Evolutionary conservation across 257 asterid species (phyloP).

Genomic region (Rhazya stricta): DNA sequence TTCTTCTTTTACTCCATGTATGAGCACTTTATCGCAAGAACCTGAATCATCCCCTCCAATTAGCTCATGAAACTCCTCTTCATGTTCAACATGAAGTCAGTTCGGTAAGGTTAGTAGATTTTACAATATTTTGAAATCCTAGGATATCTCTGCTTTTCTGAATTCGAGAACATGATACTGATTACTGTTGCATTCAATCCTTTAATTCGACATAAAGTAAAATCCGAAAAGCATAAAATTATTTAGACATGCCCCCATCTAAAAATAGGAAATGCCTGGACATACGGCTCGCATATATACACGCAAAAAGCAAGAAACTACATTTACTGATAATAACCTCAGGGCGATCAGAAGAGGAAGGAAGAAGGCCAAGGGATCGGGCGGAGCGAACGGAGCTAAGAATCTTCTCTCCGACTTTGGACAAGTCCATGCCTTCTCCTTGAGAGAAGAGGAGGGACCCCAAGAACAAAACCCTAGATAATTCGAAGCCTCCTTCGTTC

Average conservation of each 20-base stretch:
- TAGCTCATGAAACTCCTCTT: not conserved
- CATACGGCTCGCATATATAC: not conserved
- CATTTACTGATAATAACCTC: slow-evolving; percentile 42
- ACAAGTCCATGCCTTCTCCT: slow-evolving; percentile 91
- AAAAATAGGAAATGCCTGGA: not conserved
- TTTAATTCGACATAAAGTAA: not conserved
- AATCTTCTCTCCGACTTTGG: slow-evolving; percentile 96
- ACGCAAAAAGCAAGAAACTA: not conserved
- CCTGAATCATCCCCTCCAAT: not conserved
- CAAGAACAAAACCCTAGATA: slow-evolving; percentile 78
- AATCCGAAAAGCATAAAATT: not conserved
- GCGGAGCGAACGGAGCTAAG: slow-evolving; percentile 99
- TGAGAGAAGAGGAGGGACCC: slow-evolving; percentile 89
- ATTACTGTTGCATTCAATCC: not conserved
- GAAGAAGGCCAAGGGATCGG: slow-evolving; percentile 88
- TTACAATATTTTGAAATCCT: not conserved
- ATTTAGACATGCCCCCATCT: not conserved
- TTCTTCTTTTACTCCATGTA: not conserved
- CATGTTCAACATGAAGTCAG: not conserved
- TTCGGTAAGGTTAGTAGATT: not conserved
- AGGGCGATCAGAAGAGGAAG: slow-evolving; percentile 70
- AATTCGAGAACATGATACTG: not conserved
- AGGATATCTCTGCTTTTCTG: not conserved
- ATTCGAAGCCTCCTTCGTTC: slow-evolving; percentile 78
- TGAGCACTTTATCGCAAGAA: not conserved